Evolutionary conservation across 164 flowering plant genomes (phyloP).

Genomic region (Aristolochia californica): DNA sequence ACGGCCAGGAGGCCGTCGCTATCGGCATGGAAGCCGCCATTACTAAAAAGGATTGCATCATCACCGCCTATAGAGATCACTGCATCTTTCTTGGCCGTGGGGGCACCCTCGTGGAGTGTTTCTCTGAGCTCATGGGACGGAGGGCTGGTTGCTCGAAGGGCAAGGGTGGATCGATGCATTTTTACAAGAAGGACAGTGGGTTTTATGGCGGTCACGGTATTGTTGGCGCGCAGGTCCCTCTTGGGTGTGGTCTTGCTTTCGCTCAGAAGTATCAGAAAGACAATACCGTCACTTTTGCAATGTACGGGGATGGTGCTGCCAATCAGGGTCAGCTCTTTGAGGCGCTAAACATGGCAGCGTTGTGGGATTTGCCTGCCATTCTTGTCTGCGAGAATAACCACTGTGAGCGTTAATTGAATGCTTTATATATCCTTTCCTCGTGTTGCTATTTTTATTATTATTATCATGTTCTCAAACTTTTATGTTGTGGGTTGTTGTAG

Average conservation of each 20-base stretch:
- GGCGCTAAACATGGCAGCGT: conserved; percentile 88
- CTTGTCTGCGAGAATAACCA: conserved; percentile 98
- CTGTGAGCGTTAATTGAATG: conserved; percentile 25
- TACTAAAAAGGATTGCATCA: conserved; percentile 69
- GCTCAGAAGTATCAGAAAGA: conserved; percentile 85
- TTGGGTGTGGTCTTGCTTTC: conserved; percentile 80
- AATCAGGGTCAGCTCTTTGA: conserved; percentile 98
- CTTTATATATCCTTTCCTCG: conserved; percentile 1
- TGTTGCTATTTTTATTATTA: conserved; percentile 1
- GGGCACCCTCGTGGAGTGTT: conserved; percentile 55
- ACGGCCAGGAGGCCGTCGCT: conserved; percentile 92
- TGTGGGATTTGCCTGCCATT: conserved; percentile 90
- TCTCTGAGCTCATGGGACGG: conserved; percentile 85
- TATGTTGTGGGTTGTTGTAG: conserved; percentile 24
- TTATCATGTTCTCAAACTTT: not conserved
- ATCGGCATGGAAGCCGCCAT: conserved; percentile 96
- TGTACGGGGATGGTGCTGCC: conserved; percentile 98
- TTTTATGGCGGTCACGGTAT: conserved; percentile 97
- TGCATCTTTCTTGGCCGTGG: conserved; percentile 75
- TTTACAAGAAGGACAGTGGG: conserved; percentile 70
- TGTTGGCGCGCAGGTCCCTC: conserved; percentile 92
- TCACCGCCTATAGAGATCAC: conserved; percentile 93
- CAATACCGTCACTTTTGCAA: conserved; percentile 54
- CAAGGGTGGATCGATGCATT: conserved; percentile 98
- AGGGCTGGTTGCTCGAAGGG: conserved; percentile 72